These are phyloP conservation scores for Cajanus cajan DNA, from an alignment of 306 rosid genomes.

Conservation along the genomic window DNA sequence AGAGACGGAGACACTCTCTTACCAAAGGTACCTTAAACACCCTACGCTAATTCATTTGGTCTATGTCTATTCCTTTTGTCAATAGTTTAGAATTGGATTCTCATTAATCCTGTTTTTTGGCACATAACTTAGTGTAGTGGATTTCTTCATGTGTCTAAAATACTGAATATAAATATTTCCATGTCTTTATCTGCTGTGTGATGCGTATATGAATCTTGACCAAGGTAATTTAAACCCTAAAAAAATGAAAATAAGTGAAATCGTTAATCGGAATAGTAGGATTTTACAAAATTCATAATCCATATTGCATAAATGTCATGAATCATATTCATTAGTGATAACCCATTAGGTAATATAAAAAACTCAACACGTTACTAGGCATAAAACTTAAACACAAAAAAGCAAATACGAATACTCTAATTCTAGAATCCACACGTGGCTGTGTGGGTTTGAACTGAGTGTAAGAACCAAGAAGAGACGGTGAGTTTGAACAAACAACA, in stretches of 20 bases:
- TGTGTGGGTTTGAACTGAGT: not conserved
- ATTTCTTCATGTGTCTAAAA: too few species aligned
- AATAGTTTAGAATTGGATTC: too few species aligned
- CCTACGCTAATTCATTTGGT: too few species aligned
- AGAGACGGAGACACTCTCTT: conserved; percentile 43
- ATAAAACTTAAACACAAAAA: not conserved
- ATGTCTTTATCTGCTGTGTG: too few species aligned
- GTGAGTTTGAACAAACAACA: not conserved
- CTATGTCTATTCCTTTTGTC: too few species aligned
- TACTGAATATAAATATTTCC: too few species aligned
- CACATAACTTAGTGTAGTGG: too few species aligned
- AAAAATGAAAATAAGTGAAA: too few species aligned
- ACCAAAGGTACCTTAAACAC: conserved; percentile 35
- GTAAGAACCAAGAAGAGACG: too few species aligned
- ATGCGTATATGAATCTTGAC: too few species aligned
- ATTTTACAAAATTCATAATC: not conserved
- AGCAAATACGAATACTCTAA: not conserved
- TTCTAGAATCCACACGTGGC: not conserved
- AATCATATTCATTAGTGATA: not conserved
- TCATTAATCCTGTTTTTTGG: too few species aligned
- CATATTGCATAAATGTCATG: not conserved
- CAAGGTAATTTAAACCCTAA: not conserved
- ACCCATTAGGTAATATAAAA: not conserved
- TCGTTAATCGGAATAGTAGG: not conserved
- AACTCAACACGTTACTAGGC: not conserved